Percentiles rank a stretch among this genome's conserved stretches.
Evolutionary conservation across 768 basidiomycete genomes (phyloP).

Genomic region (Amanita molliuscula): DNA sequence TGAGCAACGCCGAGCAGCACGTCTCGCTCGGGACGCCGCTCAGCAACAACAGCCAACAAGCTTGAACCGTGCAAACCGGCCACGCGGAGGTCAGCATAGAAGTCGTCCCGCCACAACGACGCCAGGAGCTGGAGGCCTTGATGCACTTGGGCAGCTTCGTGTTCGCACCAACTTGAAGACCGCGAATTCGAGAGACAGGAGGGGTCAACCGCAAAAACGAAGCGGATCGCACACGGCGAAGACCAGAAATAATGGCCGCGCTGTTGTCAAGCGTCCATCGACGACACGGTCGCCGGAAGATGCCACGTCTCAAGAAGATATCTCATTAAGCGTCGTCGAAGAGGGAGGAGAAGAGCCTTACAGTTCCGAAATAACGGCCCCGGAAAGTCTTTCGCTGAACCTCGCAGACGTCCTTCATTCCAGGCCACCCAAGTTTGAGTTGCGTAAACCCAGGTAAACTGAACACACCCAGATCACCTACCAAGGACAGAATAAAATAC

Average conservation of each 20-base stretch:
- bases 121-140: background rate
- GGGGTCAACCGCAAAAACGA: background rate
- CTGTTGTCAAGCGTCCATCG: background rate
- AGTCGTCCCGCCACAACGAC: background rate
- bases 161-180: background rate
- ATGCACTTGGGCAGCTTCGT: constrained; percentile 1
- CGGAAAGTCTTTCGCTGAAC: constrained; percentile 14
- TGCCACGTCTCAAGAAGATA: background rate
- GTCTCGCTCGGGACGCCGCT: background rate
- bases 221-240: background rate
- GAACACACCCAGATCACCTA: background rate
- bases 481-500: constrained; percentile 10
- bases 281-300: background rate
- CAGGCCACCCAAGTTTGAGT: background rate
- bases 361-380: constrained; percentile 15
- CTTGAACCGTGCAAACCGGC: background rate
- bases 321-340: constrained; percentile 12
- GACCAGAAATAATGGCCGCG: background rate
- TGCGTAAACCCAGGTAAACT: constrained; percentile 8
- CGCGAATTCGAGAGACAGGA: background rate
- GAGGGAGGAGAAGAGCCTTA: constrained; percentile 13
- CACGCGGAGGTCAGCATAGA: background rate
- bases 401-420: constrained; percentile 16
- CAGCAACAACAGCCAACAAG: too few species aligned
- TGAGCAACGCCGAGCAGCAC: background rate